phyloP scores from a whole-genome alignment of 306 rosid genomes.

The Quercus bicolor region DNA sequence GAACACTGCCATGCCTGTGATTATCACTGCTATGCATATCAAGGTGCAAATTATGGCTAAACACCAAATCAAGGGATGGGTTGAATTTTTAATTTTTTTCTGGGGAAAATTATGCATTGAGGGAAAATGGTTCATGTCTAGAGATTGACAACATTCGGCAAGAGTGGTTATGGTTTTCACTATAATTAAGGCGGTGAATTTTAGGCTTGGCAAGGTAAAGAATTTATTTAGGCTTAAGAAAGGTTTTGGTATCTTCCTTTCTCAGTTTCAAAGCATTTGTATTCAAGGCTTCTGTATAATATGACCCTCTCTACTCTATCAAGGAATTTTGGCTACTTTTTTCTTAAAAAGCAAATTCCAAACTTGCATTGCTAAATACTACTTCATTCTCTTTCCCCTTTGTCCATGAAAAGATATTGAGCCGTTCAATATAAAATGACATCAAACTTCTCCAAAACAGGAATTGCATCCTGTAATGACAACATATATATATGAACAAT shows the following conservation, averaged over 20 bases:
- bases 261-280: conserved; percentile 48
- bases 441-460: too few species aligned
- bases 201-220: conserved; percentile 8
- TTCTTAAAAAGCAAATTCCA: conserved; percentile 46
- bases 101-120: not conserved
- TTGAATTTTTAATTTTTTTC: fast-evolving
- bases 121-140: conserved; percentile 1
- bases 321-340: conserved; percentile 26
- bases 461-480: too few species aligned
- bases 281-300: not conserved
- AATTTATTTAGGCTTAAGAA: conserved; percentile 35
- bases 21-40: conserved; percentile 48
- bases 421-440: too few species aligned
- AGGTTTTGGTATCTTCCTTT: conserved; percentile 96
- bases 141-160: conserved; percentile 28
- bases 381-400: not conserved
- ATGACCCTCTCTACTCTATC: not conserved
- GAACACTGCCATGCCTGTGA: conserved; percentile 49
- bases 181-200: conserved; percentile 1
- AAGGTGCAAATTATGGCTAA: conserved; percentile 63
- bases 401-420: not conserved
- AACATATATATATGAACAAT: too few species aligned
- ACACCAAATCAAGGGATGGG: conserved; percentile 37
- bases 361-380: conserved; percentile 40
- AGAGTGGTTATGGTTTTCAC: conserved; percentile 16